Conservation (phyloP, 805 yeast species). For the Metschnikowia aberdeeniae region DNA sequence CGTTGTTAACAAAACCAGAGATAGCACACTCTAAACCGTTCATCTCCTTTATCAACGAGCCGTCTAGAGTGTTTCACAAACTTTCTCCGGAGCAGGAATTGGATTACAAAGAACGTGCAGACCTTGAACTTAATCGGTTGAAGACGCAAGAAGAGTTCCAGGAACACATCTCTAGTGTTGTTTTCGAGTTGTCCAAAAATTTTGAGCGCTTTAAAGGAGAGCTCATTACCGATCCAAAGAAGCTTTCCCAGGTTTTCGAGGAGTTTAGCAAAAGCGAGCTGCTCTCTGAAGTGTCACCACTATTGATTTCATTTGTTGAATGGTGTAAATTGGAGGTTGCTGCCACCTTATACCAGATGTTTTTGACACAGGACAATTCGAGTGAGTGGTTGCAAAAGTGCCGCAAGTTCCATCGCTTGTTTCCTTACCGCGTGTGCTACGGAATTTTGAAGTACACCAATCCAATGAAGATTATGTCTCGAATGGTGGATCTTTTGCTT, state of each 20-base stretch:
- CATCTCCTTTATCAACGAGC: slow-evolving; percentile 9
- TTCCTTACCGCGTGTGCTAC: slow-evolving; percentile 77
- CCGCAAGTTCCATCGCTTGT: slow-evolving; percentile 63
- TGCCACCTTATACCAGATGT: slow-evolving; percentile 74
- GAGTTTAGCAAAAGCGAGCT: slow-evolving; percentile 57
- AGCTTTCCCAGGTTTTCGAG: slow-evolving; percentile 56
- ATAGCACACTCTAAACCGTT: slow-evolving; percentile 52
- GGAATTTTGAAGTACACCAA: slow-evolving; percentile 79
- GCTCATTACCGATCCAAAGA: slow-evolving; percentile 46
- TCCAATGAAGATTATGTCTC: slow-evolving; percentile 79
- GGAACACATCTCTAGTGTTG: slow-evolving; percentile 57
- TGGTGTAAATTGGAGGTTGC: slow-evolving; percentile 84
- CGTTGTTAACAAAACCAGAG: slow-evolving; percentile 50
- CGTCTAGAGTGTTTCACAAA: slow-evolving; percentile 23
- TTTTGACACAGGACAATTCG: slow-evolving; percentile 78
- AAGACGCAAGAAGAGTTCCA: slow-evolving; percentile 70
- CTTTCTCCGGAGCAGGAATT: slow-evolving; percentile 40
- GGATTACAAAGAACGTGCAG: slow-evolving; percentile 57
- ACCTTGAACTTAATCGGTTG: slow-evolving; percentile 56
- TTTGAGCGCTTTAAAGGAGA: slow-evolving; percentile 58
- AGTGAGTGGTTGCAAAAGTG: slow-evolving; percentile 70
- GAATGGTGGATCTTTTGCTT: slow-evolving; percentile 74
- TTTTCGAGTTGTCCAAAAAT: slow-evolving; percentile 49
- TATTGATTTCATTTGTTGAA: slow-evolving; percentile 66
- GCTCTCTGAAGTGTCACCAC: slow-evolving; percentile 59